These are phyloP conservation scores for Botrytis medusae DNA, from an alignment of 2,329 filamentous ascomycete genomes.

Conservation along the genomic window DNA sequence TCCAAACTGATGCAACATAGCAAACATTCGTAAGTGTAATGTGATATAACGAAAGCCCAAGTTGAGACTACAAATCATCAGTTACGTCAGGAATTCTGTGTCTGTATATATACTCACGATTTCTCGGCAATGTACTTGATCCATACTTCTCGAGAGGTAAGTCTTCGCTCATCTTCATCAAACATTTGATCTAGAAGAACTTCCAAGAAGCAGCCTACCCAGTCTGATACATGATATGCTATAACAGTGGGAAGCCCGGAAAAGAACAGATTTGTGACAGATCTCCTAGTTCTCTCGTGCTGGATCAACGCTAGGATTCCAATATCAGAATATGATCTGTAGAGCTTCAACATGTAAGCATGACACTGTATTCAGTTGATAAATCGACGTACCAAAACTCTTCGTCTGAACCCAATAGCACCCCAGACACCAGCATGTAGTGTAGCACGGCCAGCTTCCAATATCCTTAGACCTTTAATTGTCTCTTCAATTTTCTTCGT, in stretches of 20 bases:
- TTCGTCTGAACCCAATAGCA: conserved; percentile 37
- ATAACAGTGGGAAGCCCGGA: conserved; percentile 37
- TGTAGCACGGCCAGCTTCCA: conserved; percentile 35
- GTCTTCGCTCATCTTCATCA: conserved; percentile 29
- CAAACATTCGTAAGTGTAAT: conserved; percentile 38
- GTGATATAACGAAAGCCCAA: conserved; percentile 32
- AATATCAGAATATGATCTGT: conserved; percentile 35
- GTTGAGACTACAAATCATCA: conserved; percentile 33
- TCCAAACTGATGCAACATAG: conserved; percentile 39
- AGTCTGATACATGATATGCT: conserved; percentile 36
- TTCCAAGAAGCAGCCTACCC: conserved; percentile 31
- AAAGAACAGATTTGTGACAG: conserved; percentile 31
- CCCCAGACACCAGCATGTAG: conserved; percentile 40
- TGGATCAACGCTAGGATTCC: conserved; percentile 34
- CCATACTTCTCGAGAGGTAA: conserved; percentile 24
- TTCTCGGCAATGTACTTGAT: conserved; percentile 18
- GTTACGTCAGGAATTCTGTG: background rate
- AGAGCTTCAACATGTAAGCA: conserved; percentile 33
- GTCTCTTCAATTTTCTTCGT: conserved; percentile 34
- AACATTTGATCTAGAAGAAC: conserved; percentile 30
- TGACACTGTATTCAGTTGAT: background rate
- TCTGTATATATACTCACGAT: conserved; percentile 24
- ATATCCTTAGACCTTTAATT: conserved; percentile 34
- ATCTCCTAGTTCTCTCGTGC: conserved; percentile 29
- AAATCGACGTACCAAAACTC: conserved; percentile 35